phyloP scores from a whole-genome alignment of 2,329 filamentous ascomycete species.

The Fusarium armeniacum region DNA sequence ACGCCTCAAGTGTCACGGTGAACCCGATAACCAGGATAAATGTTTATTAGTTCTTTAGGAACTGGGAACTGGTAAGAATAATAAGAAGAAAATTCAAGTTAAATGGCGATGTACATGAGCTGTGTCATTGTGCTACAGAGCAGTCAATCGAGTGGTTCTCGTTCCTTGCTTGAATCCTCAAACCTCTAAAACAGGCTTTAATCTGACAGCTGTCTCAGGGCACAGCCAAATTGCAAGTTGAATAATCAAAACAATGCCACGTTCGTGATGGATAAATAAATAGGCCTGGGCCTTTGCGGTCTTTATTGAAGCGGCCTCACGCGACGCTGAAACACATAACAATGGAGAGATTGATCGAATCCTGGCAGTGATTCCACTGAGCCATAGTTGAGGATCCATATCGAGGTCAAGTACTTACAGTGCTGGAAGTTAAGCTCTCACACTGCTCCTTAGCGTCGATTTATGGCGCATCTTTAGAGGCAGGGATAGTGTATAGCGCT shows the following conservation, averaged over 20 bases:
- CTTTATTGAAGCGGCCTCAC: constrained; percentile 31
- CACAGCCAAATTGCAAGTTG: constrained; percentile 7
- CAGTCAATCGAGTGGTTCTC: constrained; percentile 17
- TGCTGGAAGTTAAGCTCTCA: constrained; percentile 22
- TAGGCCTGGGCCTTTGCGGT: neutral
- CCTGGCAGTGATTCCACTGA: neutral
- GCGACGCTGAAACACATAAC: constrained; percentile 37
- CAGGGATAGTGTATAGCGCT: constrained; percentile 21
- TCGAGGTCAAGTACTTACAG: constrained; percentile 31
- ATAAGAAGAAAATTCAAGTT: constrained; percentile 8
- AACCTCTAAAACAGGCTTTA: constrained; percentile 31
- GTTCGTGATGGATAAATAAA: neutral
- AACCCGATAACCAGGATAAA: constrained; percentile 7
- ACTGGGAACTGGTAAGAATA: neutral
- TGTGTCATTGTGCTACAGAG: constrained; percentile 28
- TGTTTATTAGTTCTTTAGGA: neutral
- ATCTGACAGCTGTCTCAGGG: constrained; percentile 35
- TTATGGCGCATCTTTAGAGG: constrained; percentile 18
- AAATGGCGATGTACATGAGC: constrained; percentile 23
- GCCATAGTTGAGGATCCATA: neutral
- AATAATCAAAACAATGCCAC: constrained; percentile 27
- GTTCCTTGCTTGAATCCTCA: constrained; percentile 11
- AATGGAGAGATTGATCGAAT: constrained; percentile 4
- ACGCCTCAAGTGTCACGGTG: constrained; percentile 17
- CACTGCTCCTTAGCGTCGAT: constrained; percentile 44